These are phyloP conservation scores for Cryphonectria radicalis DNA, from an alignment of 2,329 filamentous ascomycete species.

Conservation along the genomic window DNA sequence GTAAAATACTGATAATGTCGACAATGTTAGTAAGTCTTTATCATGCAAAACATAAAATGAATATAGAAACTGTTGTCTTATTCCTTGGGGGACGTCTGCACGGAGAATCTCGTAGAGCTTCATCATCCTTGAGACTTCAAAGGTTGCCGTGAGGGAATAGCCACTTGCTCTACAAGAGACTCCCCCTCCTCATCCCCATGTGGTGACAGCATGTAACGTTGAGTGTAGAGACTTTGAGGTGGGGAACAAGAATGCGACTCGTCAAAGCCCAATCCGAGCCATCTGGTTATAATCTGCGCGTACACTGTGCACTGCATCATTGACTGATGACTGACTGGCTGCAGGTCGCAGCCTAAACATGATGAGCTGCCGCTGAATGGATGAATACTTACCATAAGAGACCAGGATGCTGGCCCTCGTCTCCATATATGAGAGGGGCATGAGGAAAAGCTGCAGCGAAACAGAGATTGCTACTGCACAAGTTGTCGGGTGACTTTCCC, in stretches of 20 bases:
- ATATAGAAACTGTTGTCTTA: too few relatives aligned
- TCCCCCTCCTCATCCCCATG: too few relatives aligned
- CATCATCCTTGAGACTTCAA: too few relatives aligned
- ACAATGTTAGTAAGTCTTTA: too few relatives aligned
- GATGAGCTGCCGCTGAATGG: not conserved
- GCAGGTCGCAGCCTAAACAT: not conserved
- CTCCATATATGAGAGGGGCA: conserved; percentile 2
- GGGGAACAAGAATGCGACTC: not conserved
- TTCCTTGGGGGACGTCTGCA: too few relatives aligned
- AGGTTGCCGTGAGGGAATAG: too few relatives aligned
- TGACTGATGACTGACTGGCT: not conserved
- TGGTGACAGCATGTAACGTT: too few relatives aligned
- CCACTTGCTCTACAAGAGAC: too few relatives aligned
- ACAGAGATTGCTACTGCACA: not conserved
- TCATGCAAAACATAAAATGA: too few relatives aligned
- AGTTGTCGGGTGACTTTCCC: not conserved
- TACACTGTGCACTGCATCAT: not conserved
- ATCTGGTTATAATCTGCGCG: too few relatives aligned
- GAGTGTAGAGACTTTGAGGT: not conserved
- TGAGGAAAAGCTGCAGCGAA: not conserved
- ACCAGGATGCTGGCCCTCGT: not conserved
- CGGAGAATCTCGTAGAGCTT: too few relatives aligned
- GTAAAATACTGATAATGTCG: too few relatives aligned
- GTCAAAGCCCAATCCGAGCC: not conserved
- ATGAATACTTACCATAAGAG: not conserved